Evolutionary conservation across 495 filamentous ascomycete genomes (phyloP), one percentile per base, ranked within the genome.

Genomic region (Penicillium lividum): DNA sequence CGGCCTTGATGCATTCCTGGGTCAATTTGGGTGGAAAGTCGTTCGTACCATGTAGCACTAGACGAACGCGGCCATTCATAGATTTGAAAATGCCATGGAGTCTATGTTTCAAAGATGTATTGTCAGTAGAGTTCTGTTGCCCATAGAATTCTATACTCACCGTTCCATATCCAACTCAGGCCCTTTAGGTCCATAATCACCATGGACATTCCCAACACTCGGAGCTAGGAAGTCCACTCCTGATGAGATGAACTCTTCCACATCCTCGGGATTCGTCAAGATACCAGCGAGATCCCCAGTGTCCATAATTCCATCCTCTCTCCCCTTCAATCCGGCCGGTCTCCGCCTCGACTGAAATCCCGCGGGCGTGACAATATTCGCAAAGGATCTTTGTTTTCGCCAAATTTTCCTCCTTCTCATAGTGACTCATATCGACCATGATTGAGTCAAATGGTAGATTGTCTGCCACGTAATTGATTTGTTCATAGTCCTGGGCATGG

Each of bases 121-220:
- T 7, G 29, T 42, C 51, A 52, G 50, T 52, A 44, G 33, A 22
- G 25, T 44, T 33, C 6, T 47, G 27, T 30, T 0, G 0, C 6
- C 8, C 28, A 0, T 27, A 4, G 22, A 8, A 5, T 45, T 45
- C 16, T 29, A 5, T 22, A 42, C 60, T 48, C 31, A 77, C 51
- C 85, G 73, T 33, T 84, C 79, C 61, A 84, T 88, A 60, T 89
- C 86, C 28, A 89, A 68, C 63, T 82, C 79, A 4, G 87, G 84
- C 0, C 87, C 87, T 18, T 82, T 68, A 0, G 82, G 78, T 0
- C 86, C 87, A 66, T 90, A 92, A 54, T 85, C 82, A 7, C 89
- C 89, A 66, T 91, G 88, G n/a, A 92, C 81, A 67, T 91, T 91
- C 11, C 88, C 88, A 63, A 92, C 89, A 9, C 86, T 84, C 0